phyloP scores from a whole-genome alignment of 2,329 filamentous ascomycete species.

The Reticulascus tulasneorum region DNA sequence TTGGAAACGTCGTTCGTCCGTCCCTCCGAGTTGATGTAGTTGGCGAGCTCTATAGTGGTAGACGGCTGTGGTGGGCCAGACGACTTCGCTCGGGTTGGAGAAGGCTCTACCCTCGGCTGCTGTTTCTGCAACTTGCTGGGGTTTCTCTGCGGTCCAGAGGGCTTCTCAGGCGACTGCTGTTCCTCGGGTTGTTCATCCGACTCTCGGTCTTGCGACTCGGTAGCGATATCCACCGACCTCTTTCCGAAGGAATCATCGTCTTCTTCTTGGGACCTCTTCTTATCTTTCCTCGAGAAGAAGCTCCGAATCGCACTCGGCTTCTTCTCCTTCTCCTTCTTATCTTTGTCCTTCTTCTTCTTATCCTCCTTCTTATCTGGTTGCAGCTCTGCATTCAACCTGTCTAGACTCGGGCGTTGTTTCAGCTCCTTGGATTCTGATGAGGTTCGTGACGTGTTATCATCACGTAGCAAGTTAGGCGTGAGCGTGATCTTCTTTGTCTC shows the following conservation, averaged over 20 bases:
- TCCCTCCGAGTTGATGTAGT: constrained; percentile 37
- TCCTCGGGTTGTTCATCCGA: constrained; percentile 37
- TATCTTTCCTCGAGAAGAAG: constrained; percentile 61
- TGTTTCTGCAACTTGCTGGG: constrained; percentile 70
- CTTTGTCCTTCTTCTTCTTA: constrained; percentile 69
- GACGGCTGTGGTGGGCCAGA: constrained; percentile 24
- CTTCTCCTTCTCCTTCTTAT: constrained; percentile 70
- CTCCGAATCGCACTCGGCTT: constrained; percentile 54
- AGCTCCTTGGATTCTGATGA: constrained; percentile 52
- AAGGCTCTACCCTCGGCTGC: constrained; percentile 46
- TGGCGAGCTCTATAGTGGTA: constrained; percentile 36
- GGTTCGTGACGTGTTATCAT: constrained; percentile 59
- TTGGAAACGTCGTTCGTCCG: constrained; percentile 51
- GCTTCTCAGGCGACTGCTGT: constrained; percentile 43
- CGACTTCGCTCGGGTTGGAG: constrained; percentile 37
- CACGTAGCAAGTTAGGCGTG: constrained; percentile 85
- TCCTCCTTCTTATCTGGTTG: constrained; percentile 68
- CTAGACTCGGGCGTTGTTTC: constrained; percentile 64
- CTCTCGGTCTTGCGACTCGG: constrained; percentile 41
- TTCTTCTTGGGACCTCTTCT: constrained; percentile 52
- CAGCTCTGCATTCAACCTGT: constrained; percentile 58
- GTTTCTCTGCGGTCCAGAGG: constrained; percentile 45
- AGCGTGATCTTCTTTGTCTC: constrained; percentile 97
- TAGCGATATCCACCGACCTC: constrained; percentile 53
- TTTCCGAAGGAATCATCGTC: constrained; percentile 61